Evolutionary conservation across 305 asterid species (phyloP), one percentile per base, ranked within the genome.

Genomic region (Fraxinus xanthoxyloides): DNA sequence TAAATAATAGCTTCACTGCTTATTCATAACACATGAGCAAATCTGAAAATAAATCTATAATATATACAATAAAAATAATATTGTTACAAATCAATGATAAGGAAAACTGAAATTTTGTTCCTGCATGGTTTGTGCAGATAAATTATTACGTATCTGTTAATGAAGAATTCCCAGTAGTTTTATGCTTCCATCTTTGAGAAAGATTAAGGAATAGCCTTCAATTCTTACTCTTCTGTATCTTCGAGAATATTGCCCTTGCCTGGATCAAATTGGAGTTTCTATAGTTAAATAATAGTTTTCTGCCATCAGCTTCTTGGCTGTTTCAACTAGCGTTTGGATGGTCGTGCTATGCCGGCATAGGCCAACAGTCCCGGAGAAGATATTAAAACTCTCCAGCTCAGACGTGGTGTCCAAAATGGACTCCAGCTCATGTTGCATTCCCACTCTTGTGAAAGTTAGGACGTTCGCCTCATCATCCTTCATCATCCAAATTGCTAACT

Each of bases 401-500:
- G 98, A 91, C 32, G 93, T 92, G 24, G 98, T 94, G 63, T 97
- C 97, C 79, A 82, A 65, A 69, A 97, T 85, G 72, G 82, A 80
- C 65, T 91, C 96, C 69, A 94, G 94, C 87, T 94, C 94, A 79
- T 7, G 72, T 63, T 85, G 89, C 90, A 96, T 63, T 56, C 94
- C 97, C 82, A 93, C 74, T 28, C 90, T 79, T 82, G 65, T 32
- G 78, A 93, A 94, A 17, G 40, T 87, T 17, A 75, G 84, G 56
- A 78, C 40, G n/a, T 87, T 91, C 38, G 56, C 70, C 7, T 40
- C 40, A 61, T 91, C 82, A 32, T 90, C 90, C 80, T 85, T 92
- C 99, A 97, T 97, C 99, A 93, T 93, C 98, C 98, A 93, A 34
- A 91, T 89, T 0, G 92, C 87, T 75, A 94, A 87, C 91, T 97